Evolutionary conservation across 345 rosid species (phyloP), one percentile per base, ranked within the genome.

Genomic region (Pistacia atlantica): DNA sequence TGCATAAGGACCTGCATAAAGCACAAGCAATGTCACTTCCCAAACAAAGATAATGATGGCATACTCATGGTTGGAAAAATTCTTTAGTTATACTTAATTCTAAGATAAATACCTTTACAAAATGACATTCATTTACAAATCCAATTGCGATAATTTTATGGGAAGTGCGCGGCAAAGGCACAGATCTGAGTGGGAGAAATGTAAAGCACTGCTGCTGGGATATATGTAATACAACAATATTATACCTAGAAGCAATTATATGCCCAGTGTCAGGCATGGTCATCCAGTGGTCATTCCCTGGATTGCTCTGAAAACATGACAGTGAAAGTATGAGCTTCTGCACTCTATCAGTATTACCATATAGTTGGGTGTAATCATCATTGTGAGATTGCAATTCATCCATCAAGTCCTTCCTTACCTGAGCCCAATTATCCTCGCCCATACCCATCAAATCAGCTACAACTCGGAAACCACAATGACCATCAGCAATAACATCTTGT

Each of bases 391-490:
- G 54, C 65, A 72, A 37, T 65, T 72, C 75, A 13, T 72, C 66
- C 54, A 42, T 4, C 75, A 72, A 58, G 62, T 72, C 75, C 66
- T 42, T 72, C 14, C 64, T 58, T 3, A 72, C 65, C 31, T 72
- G 75, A 58, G 75, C 75, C 75, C 75, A 72, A 72, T 72, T 72
- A 59, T 72, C 54, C 75, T 72, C 65, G 45, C 75, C 75, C 37
- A 72, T 72, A 55, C 51, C 75, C 35, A 72, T 58, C 54, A 72
- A 72, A 38, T 72, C 75, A 37, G 75, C 75, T 37, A 72, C 65
- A 2, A 45, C 75, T 58, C 75, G 64, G 66, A 72, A 72, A 60
- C 75, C 75, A 58, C 65, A 20, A 45, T 57, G 75, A 17, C 16
- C 55, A 59, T 72, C 75, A 7, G 37, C 38, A 42, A 46, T 72